Conservation (phyloP, 2,329 filamentous ascomycete species). For the Sporothrix euskadiensis region DNA sequence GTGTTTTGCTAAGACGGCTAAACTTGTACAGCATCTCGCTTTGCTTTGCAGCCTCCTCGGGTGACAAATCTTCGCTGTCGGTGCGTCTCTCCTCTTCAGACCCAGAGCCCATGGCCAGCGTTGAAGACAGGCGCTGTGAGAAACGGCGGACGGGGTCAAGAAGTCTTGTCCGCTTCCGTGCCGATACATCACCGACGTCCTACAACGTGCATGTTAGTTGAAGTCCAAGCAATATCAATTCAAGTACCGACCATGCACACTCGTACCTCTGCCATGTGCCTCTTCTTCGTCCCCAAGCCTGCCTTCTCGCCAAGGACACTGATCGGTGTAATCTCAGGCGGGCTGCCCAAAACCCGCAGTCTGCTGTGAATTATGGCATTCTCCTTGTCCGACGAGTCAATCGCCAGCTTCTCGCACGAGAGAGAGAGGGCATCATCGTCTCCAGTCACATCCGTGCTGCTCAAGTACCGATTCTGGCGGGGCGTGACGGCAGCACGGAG, state of each 20-base stretch:
- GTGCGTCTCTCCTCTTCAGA: constrained; percentile 8
- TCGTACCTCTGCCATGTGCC: constrained; percentile 25
- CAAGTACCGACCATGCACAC: not conserved
- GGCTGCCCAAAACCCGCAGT: not conserved
- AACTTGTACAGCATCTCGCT: constrained; percentile 28
- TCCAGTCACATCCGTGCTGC: not conserved
- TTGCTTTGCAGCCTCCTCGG: constrained; percentile 28
- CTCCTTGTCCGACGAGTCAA: constrained; percentile 26
- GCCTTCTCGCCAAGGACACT: not conserved
- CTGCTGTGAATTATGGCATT: constrained; percentile 19
- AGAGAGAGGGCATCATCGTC: constrained; percentile 6
- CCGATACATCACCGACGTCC: not conserved
- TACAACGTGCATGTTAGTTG: not conserved
- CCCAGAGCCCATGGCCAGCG: constrained; percentile 22
- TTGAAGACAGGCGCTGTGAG: constrained; percentile 30
- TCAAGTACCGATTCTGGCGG: constrained; percentile 17
- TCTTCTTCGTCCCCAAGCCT: constrained; percentile 24
- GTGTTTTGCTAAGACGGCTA: constrained; percentile 8
- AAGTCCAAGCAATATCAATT: not conserved
- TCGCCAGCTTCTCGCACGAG: constrained; percentile 22
- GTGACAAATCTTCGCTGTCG: constrained; percentile 21
- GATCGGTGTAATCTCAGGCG: not conserved
- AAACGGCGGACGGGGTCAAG: constrained; percentile 31
- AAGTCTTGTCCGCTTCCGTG: constrained; percentile 29
- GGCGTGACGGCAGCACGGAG: constrained; percentile 20